Evolutionary conservation across 805 yeast genomes (phyloP).

Genomic region (Metahyphopichia silvanorum): DNA sequence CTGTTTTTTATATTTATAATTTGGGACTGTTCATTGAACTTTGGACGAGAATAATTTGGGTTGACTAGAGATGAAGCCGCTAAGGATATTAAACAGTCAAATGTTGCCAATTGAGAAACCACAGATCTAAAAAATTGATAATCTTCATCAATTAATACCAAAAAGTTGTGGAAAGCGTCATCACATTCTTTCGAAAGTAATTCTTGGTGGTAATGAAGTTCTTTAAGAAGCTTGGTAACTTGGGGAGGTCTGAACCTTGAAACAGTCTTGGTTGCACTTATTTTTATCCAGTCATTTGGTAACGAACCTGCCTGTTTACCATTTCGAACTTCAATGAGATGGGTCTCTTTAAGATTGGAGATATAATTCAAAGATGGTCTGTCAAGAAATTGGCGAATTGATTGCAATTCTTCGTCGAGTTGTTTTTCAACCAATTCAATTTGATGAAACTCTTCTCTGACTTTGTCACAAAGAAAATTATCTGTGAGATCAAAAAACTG

Average conservation of each 20-base stretch:
- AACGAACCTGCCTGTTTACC: constrained; percentile 48
- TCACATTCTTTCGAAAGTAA: constrained; percentile 45
- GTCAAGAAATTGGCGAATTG: constrained; percentile 43
- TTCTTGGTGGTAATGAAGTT: constrained; percentile 61
- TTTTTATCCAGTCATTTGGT: constrained; percentile 76
- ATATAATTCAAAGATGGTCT: constrained; percentile 57
- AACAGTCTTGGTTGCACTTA: constrained; percentile 64
- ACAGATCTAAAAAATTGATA: constrained; percentile 36
- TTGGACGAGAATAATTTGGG: constrained; percentile 42
- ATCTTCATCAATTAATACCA: constrained; percentile 29
- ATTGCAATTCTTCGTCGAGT: constrained; percentile 51
- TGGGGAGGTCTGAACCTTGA: constrained; percentile 72
- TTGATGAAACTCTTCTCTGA: constrained; percentile 30
- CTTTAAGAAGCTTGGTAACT: constrained; percentile 47
- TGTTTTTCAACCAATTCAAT: constrained; percentile 44
- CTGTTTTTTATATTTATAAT: constrained; percentile 52
- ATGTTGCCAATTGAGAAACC: constrained; percentile 45
- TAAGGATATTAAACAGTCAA: constrained; percentile 69
- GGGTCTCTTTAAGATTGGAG: constrained; percentile 62
- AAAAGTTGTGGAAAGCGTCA: constrained; percentile 40
- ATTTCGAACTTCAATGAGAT: constrained; percentile 72
- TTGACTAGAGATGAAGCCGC: constrained; percentile 54
- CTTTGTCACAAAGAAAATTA: constrained; percentile 33
- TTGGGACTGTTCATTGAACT: constrained; percentile 43
- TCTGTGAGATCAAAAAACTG: constrained; percentile 38